Percentiles rank a stretch among this genome's conserved stretches.
These are phyloP conservation scores for Letharia lupina DNA, from an alignment of 495 filamentous ascomycete genomes.

Conservation along the genomic window DNA sequence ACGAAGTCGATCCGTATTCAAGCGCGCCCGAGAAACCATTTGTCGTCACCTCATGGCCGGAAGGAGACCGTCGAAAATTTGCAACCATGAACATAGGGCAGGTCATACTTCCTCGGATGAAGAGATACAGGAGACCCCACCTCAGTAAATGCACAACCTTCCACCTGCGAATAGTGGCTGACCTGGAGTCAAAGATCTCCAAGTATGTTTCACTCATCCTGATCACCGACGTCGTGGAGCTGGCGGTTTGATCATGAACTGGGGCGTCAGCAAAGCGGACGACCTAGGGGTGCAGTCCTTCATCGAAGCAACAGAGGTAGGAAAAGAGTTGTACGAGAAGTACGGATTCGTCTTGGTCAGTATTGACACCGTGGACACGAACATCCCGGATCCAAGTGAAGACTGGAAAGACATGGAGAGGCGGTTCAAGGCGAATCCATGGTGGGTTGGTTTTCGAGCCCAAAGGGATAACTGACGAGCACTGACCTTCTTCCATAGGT, in stretches of 20 bases:
- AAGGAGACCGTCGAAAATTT: slow-evolving; percentile 23
- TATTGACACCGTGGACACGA: too few relatives aligned
- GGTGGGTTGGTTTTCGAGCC: too few relatives aligned
- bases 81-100: slow-evolving; percentile 19
- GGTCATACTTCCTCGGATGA: slow-evolving; percentile 16
- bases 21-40: slow-evolving; percentile 4
- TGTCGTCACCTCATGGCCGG: slow-evolving; percentile 27
- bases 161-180: too few relatives aligned
- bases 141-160: slow-evolving; percentile 19
- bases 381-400: too few relatives aligned
- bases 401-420: too few relatives aligned
- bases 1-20: slow-evolving; percentile 28
- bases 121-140: slow-evolving; percentile 21
- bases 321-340: slow-evolving; percentile 31
- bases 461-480: too few relatives aligned
- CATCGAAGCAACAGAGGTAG: slow-evolving; percentile 34
- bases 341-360: too few relatives aligned
- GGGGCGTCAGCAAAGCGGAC: slow-evolving; percentile 37
- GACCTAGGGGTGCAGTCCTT: slow-evolving; percentile 33
- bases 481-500: too few relatives aligned
- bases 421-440: too few relatives aligned
- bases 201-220: slow-evolving; percentile 29
- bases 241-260: slow-evolving; percentile 33
- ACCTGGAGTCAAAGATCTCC: slow-evolving; percentile 22
- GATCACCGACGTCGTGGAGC: slow-evolving; percentile 31